Percentiles rank a stretch among this genome's conserved stretches.
phyloP scores from a whole-genome alignment of 116 monocot genomes.

The Cymodocea nodosa region DNA sequence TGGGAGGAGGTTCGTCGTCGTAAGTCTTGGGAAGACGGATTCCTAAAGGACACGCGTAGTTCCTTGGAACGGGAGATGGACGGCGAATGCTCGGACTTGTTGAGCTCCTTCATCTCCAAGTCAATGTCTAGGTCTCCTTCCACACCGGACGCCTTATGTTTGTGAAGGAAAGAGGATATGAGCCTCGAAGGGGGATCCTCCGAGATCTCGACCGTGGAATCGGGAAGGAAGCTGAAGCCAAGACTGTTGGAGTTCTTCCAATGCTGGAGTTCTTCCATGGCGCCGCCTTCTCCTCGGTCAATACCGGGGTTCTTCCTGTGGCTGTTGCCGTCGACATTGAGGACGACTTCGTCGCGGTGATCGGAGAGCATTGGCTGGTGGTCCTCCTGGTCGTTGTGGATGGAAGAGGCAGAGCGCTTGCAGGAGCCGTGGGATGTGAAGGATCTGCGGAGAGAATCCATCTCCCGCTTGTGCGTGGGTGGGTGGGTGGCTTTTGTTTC shows the following conservation, averaged over 20 bases:
- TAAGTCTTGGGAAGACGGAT: constrained; percentile 2
- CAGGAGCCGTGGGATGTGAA: constrained; percentile 30
- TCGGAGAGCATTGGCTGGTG: constrained; percentile 30
- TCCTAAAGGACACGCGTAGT: constrained; percentile 40
- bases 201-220: constrained; percentile 9
- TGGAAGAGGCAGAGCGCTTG: constrained; percentile 9
- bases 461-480: not conserved
- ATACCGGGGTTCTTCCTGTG: too few species aligned
- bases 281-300: not conserved
- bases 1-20: not conserved
- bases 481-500: too few species aligned
- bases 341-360: constrained; percentile 24
- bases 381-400: constrained; percentile 9
- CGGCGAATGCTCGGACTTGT: not conserved
- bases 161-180: constrained; percentile 40
- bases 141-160: constrained; percentile 32
- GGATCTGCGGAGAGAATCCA: constrained; percentile 28
- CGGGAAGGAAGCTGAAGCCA: not conserved
- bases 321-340: constrained; percentile 27
- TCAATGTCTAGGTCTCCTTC: constrained; percentile 37
- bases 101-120: constrained; percentile 51
- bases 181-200: constrained; percentile 39
- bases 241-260: not conserved
- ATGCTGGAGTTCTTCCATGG: not conserved
- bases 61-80: constrained; percentile 13